A percentile compares a stretch with the other conserved stretches of the same genome.
These are phyloP conservation scores for Trichoderma endophyticum DNA, from an alignment of 2,329 filamentous ascomycete species.

Conservation along the genomic window DNA sequence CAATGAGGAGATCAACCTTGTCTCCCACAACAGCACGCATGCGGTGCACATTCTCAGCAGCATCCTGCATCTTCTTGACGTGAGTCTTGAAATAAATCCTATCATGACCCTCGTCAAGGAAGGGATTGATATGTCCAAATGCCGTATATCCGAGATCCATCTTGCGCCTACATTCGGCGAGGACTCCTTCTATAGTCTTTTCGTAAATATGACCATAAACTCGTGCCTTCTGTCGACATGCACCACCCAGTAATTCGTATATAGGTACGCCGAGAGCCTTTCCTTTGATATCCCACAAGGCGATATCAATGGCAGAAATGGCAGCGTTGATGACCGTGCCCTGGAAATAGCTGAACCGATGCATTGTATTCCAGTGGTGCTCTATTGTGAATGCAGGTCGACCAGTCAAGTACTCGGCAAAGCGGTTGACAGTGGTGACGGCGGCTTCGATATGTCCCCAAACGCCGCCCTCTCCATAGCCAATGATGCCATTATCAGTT, in stretches of 20 bases:
- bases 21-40: not conserved
- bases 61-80: not conserved
- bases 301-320: not conserved
- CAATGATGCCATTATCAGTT: not conserved
- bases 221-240: not conserved
- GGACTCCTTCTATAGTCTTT: too few relatives aligned
- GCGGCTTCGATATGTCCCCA: not conserved
- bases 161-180: too few relatives aligned
- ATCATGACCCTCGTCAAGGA: not conserved
- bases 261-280: not conserved
- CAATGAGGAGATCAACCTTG: not conserved
- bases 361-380: not conserved
- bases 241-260: not conserved
- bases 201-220: too few relatives aligned
- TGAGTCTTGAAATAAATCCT: not conserved
- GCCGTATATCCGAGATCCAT: not conserved
- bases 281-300: not conserved
- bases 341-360: not conserved
- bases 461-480: not conserved
- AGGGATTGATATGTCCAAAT: not conserved
- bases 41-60: not conserved
- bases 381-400: not conserved
- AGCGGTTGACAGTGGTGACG: too few relatives aligned
- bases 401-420: not conserved
- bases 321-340: not conserved